Percentiles rank a stretch among this genome's conserved stretches.
Conservation (phyloP, 352 stramenopile genomes). For the Globisporangium viniferum region DNA sequence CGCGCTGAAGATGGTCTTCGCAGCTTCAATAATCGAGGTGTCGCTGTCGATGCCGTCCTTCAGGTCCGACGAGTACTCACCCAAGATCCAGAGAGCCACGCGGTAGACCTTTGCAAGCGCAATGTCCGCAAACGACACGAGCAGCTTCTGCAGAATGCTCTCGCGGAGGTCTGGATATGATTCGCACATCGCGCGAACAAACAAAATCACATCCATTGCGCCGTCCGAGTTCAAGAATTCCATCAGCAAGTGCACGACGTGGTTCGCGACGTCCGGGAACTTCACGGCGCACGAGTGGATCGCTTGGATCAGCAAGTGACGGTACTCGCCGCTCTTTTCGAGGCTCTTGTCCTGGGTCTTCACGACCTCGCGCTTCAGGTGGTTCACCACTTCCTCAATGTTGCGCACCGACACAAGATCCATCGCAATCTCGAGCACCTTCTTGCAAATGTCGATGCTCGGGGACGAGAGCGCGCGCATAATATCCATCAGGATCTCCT, state of each 20-base stretch:
- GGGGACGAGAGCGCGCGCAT: constrained; percentile 95
- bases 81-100: constrained; percentile 96
- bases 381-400: constrained; percentile 95
- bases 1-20: constrained; percentile 87
- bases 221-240: constrained; percentile 97
- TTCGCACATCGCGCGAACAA: constrained; percentile 98
- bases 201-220: constrained; percentile 98
- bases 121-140: constrained; percentile 94
- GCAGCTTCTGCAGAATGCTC: constrained; percentile 93
- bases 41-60: constrained; percentile 39
- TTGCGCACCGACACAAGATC: constrained; percentile 97
- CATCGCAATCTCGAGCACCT: constrained; percentile 98
- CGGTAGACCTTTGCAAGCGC: constrained; percentile 94
- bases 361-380: constrained; percentile 90
- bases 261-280: constrained; percentile 97
- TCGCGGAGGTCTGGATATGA: constrained; percentile 93
- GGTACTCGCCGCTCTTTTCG: constrained; percentile 96
- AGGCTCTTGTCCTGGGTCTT: constrained; percentile 88
- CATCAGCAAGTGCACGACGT: constrained; percentile 98
- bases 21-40: constrained; percentile 72
- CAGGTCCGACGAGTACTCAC: constrained; percentile 86
- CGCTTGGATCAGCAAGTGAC: constrained; percentile 96
- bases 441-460: constrained; percentile 98
- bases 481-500: constrained; percentile 99
- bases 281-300: constrained; percentile 98